Conservation (phyloP, 768 basidiomycete genomes). For the Agrocybe praecox region DNA sequence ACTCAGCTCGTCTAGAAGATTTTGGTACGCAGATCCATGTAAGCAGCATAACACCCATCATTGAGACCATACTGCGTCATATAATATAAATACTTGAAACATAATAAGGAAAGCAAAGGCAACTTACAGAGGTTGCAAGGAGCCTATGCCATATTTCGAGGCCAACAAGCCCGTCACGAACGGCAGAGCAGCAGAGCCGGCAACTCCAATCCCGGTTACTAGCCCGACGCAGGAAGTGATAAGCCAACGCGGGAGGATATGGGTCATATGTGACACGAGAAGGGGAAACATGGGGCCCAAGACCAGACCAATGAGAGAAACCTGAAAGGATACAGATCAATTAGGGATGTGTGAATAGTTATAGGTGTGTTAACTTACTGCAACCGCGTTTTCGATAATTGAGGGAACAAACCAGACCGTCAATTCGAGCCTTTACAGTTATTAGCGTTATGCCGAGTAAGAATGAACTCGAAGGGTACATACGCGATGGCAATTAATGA, state of each 20-base stretch:
- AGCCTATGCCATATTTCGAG: conserved; percentile 57
- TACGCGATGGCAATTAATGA: conserved; percentile 52
- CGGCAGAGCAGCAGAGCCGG: conserved; percentile 70
- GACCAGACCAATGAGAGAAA: conserved; percentile 67
- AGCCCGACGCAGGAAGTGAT: conserved; percentile 64
- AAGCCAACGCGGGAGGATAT: conserved; percentile 71
- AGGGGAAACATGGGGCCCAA: conserved; percentile 77
- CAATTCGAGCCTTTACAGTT: conserved; percentile 53
- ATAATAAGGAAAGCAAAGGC: conserved; percentile 3
- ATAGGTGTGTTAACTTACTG: conserved; percentile 24
- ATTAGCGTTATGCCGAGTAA: too few relatives aligned
- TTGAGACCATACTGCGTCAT: too few relatives aligned
- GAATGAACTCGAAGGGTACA: conserved; percentile 2
- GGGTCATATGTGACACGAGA: conserved; percentile 66
- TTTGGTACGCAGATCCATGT: too few relatives aligned
- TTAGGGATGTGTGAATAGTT: neutral
- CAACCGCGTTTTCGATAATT: conserved; percentile 65
- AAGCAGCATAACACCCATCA: too few relatives aligned
- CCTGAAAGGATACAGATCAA: conserved; percentile 4
- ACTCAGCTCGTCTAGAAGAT: too few relatives aligned
- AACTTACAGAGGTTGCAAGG: conserved; percentile 62
- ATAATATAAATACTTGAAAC: too few relatives aligned
- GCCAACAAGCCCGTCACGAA: conserved; percentile 75
- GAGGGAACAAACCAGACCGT: conserved; percentile 74
- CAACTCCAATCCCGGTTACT: conserved; percentile 66